Percentiles rank a stretch among this genome's conserved stretches.
Conservation (phyloP, 805 yeast genomes). For the Candida jianshihensis region DNA sequence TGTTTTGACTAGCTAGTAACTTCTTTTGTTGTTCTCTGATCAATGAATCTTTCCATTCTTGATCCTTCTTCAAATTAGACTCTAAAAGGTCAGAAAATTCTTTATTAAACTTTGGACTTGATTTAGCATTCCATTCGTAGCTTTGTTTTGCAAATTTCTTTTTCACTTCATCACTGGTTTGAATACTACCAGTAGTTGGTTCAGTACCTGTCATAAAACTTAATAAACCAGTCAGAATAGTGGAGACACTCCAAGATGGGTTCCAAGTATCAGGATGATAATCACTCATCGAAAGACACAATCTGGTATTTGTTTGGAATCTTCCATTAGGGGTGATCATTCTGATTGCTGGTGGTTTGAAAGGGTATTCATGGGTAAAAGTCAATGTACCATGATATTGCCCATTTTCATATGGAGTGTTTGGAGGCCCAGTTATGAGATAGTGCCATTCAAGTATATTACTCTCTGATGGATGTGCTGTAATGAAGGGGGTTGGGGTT, state of each 20-base stretch:
- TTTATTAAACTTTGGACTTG: conserved; percentile 48
- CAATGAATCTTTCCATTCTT: conserved; percentile 17
- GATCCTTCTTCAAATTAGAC: conserved; percentile 21
- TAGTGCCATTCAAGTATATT: conserved; percentile 94
- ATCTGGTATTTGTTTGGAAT: conserved; percentile 70
- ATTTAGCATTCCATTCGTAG: conserved; percentile 48
- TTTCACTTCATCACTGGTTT: conserved; percentile 54
- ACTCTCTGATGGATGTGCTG: conserved; percentile 80
- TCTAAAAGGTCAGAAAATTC: conserved; percentile 67
- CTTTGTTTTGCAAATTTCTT: conserved; percentile 51
- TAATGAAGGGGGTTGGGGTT: conserved; percentile 78
- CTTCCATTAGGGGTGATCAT: conserved; percentile 90
- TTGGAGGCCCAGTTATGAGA: conserved; percentile 85
- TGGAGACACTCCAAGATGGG: conserved; percentile 92
- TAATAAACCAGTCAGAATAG: conserved; percentile 78
- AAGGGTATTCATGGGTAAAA: conserved; percentile 83
- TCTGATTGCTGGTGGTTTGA: conserved; percentile 83
- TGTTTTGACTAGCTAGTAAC: conserved; percentile 4
- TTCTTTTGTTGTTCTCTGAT: conserved; percentile 4
- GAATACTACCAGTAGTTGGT: conserved; percentile 75
- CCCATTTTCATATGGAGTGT: conserved; percentile 79
- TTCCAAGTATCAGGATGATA: conserved; percentile 95
- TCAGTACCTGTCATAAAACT: conserved; percentile 92
- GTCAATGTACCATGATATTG: conserved; percentile 85
- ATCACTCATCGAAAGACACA: conserved; percentile 90